Evolutionary conservation across 2,329 filamentous ascomycete species (phyloP), one percentile per base, ranked within the genome.

Genomic region (Cladosporium sp.): DNA sequence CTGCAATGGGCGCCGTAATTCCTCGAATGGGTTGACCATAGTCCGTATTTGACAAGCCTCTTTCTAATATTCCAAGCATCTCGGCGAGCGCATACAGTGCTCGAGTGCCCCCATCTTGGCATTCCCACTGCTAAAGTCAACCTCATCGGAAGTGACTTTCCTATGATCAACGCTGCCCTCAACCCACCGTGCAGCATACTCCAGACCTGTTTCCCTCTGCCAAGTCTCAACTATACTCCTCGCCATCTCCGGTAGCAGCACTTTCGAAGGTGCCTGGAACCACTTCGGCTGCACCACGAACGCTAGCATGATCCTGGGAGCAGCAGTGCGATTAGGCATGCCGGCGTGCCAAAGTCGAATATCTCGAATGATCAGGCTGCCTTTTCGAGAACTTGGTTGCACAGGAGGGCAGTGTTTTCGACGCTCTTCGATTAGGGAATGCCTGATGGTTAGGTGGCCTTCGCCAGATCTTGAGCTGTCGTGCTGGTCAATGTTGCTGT

Each of bases 311-410:
- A 75, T 70, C 36, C 74, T 61, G 0, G 70, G 69, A 11, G 67
- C 75, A 5, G 79, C 73, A 1, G 82, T 83, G 49, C 74, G 70
- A 69, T 89, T 89, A 1, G 86, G 86, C 83, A 88, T 87, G 0
- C 86, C 87, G 0, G 85, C 86, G 72, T 89, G 86, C 86, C 87
- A 89, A 5, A 88, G 80, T 26, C 86, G 77, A 62, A 89, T 73
- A 71, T 89, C 87, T 1, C 88, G 79, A 32, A 89, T 71, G 39
- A 88, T 79, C 25, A 89, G 72, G 46, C 84, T 83, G 0, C 87
- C 86, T 69, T 85, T 86, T 39, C 78, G 78, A 0, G 87, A 79
- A 2, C 75, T 64, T 0, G 85, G 84, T 70, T 88, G 85, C 13
- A 80, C 72, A 0, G 84, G 84, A 6, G 81, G 78, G 7, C 80